Conservation (phyloP, 2,329 filamentous ascomycete species). For the Aureobasidium zeae region DNA sequence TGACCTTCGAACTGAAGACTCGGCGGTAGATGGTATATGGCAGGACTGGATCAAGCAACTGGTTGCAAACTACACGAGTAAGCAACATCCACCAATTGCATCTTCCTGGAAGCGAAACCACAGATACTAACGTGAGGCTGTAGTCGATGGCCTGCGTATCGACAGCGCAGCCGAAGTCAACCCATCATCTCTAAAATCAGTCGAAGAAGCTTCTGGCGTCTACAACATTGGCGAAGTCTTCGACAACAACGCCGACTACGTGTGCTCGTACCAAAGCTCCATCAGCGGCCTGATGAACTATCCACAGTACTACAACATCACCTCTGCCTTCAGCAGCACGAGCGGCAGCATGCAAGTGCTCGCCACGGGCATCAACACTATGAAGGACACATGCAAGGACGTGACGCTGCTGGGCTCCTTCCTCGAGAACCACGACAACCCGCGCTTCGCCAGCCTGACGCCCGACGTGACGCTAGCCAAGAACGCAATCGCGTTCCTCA, state of each 20-base stretch:
- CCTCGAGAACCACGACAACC: conserved; percentile 35
- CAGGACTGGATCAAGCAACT: conserved; percentile 49
- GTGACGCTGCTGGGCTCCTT: conserved; percentile 32
- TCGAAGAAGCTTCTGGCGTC: conserved; percentile 25
- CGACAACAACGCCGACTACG: conserved; percentile 28
- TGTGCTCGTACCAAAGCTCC: conserved; percentile 35
- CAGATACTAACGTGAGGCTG: background rate
- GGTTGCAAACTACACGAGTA: conserved; percentile 47
- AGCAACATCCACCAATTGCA: background rate
- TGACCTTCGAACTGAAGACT: conserved; percentile 49
- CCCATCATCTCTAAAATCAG: conserved; percentile 30
- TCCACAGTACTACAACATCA: conserved; percentile 34
- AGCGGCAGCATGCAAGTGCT: conserved; percentile 32
- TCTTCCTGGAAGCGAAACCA: background rate
- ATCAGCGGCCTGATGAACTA: conserved; percentile 38
- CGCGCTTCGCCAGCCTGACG: conserved; percentile 32
- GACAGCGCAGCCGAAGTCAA: conserved; percentile 40
- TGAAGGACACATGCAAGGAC: conserved; percentile 31
- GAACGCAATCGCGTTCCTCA: conserved; percentile 32
- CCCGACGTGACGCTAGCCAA: conserved; percentile 30
- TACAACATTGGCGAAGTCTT: conserved; percentile 39
- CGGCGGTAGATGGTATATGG: conserved; percentile 42
- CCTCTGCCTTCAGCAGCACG: conserved; percentile 29
- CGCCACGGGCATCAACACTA: conserved; percentile 26
- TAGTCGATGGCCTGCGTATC: conserved; percentile 43